These are phyloP conservation scores for Russula olivacea DNA, from an alignment of 768 basidiomycete genomes.

Conservation along the genomic window DNA sequence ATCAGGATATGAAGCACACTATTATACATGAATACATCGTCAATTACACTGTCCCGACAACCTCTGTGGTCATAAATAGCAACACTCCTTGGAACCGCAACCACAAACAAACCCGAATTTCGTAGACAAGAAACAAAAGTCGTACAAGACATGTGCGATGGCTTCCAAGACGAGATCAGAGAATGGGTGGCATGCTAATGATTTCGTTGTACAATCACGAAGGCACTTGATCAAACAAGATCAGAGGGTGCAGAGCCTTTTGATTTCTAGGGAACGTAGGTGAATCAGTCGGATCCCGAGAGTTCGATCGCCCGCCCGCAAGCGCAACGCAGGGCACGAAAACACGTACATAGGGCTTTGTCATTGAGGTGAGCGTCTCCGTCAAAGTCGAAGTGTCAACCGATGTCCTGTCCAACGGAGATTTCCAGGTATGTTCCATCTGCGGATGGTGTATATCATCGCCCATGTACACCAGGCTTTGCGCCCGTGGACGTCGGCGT, in stretches of 20 bases:
- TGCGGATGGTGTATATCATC: not conserved
- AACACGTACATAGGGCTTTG: not conserved
- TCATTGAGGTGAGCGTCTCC: not conserved
- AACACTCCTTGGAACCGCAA: no score
- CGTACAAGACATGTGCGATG: not conserved
- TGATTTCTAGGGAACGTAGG: not conserved
- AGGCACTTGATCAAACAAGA: not conserved
- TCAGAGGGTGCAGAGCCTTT: not conserved
- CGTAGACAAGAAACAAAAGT: no score
- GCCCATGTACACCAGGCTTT: not conserved
- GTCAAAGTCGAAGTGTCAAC: not conserved
- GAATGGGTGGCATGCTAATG: not conserved
- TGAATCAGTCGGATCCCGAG: not conserved
- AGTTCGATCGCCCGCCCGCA: not conserved
- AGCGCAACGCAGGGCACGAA: not conserved
- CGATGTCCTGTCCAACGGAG: not conserved
- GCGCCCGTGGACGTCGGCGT: not conserved
- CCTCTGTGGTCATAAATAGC: no score
- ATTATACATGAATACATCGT: no score
- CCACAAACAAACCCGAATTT: no score
- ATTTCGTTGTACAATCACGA: not conserved
- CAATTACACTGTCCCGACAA: no score
- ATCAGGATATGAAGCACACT: no score
- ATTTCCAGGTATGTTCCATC: no score
- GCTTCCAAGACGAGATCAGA: not conserved